Conservation (phyloP, 176 grass and related monocot genomes). For the Coix lacrymajobi region DNA sequence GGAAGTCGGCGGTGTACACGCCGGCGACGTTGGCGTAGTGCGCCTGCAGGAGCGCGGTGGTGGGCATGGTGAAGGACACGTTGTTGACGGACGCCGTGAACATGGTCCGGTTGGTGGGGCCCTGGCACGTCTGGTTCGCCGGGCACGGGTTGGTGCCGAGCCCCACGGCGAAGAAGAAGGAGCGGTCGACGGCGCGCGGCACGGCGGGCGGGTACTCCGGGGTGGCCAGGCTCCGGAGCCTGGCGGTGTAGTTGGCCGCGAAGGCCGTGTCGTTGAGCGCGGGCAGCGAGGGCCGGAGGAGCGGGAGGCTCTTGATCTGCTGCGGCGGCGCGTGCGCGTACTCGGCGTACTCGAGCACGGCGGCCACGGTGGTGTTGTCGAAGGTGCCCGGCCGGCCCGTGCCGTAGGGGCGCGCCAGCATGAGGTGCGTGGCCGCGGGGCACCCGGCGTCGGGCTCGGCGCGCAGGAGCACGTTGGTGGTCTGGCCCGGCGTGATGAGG, state of each 20-base stretch:
- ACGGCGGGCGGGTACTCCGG: slow-evolving; percentile 43
- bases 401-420: slow-evolving; percentile 57
- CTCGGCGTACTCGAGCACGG: slow-evolving; percentile 52
- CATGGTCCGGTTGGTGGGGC: slow-evolving; percentile 63
- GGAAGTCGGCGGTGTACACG: slow-evolving; percentile 69
- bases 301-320: slow-evolving; percentile 30
- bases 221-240: slow-evolving; percentile 49
- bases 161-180: slow-evolving; percentile 81
- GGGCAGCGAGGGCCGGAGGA: slow-evolving; percentile 42
- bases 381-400: slow-evolving; percentile 44
- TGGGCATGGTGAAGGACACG: slow-evolving; percentile 55
- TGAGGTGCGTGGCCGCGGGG: slow-evolving; percentile 47
- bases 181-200: slow-evolving; percentile 37
- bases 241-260: slow-evolving; percentile 37
- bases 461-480: slow-evolving; percentile 67
- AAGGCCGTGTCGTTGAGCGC: slow-evolving; percentile 62
- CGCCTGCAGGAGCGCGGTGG: slow-evolving; percentile 54
- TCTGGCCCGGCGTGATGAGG: slow-evolving; percentile 66
- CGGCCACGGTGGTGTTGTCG: slow-evolving; percentile 68
- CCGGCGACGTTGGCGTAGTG: slow-evolving; percentile 37
- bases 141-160: slow-evolving; percentile 66
- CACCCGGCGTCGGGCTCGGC: slow-evolving; percentile 17
- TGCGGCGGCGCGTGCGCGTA: not conserved
- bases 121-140: slow-evolving; percentile 55
- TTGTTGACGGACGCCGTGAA: slow-evolving; percentile 72